Conservation (phyloP, 306 rosid genomes). For the Gynostemma pentaphyllum region DNA sequence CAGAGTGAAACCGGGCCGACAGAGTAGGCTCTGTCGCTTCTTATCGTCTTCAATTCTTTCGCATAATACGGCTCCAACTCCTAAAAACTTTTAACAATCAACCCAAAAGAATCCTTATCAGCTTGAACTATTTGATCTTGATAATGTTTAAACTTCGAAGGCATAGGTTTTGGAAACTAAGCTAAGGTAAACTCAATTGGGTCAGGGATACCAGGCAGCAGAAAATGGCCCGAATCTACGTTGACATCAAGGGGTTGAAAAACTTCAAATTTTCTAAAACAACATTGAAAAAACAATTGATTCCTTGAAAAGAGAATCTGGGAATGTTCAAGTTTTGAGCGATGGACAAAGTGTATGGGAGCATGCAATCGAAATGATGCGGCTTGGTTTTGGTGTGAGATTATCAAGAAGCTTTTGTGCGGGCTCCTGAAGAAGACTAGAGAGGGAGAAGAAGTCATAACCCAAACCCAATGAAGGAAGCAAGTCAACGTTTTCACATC, state of each 20-base stretch:
- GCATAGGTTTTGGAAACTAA: constrained; percentile 8
- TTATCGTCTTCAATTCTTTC: constrained; percentile 10
- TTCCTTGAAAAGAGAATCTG: constrained; percentile 39
- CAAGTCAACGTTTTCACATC: background rate
- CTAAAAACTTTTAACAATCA: constrained; percentile 29
- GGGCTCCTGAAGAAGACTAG: constrained; percentile 18
- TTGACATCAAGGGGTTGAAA: background rate
- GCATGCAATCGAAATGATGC: constrained; percentile 31
- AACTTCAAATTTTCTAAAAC: constrained; percentile 3
- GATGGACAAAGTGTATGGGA: constrained; percentile 37
- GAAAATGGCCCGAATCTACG: constrained; percentile 18
- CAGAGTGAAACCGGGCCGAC: constrained; percentile 39
- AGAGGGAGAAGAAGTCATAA: constrained; percentile 1
- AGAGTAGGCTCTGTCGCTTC: background rate
- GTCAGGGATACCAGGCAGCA: constrained; percentile 24
- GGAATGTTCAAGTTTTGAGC: constrained; percentile 35
- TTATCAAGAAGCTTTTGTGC: background rate
- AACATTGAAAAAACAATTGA: constrained; percentile 24
- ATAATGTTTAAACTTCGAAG: background rate
- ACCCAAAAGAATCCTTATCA: constrained; percentile 24
- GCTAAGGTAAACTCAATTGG: constrained; percentile 23
- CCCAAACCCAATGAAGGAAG: background rate
- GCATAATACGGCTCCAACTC: constrained; percentile 34
- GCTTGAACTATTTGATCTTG: background rate
- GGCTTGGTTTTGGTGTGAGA: background rate